Conservation (phyloP, 2,329 filamentous ascomycete genomes). For the Aspergillus ochraceus region DNA sequence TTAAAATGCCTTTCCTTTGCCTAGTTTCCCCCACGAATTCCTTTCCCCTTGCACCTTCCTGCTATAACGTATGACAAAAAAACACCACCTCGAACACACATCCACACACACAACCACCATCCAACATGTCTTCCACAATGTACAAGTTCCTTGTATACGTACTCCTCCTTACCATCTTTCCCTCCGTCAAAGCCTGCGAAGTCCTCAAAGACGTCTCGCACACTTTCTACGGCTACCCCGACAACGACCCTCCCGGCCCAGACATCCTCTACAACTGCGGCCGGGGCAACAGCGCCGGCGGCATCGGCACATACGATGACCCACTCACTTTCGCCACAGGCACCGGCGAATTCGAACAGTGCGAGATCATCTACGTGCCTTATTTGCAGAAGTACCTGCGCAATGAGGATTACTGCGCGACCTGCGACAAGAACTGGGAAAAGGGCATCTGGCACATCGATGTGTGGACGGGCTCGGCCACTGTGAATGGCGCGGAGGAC, state of each 20-base stretch:
- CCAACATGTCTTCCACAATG: too few relatives aligned
- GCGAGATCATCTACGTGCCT: constrained; percentile 15
- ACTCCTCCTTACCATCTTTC: too few relatives aligned
- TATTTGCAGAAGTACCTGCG: constrained; percentile 15
- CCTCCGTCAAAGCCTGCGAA: not conserved
- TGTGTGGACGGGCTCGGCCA: constrained; percentile 11
- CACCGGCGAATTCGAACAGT: constrained; percentile 11
- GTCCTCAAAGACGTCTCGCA: not conserved
- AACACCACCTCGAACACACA: too few relatives aligned
- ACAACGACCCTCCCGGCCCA: constrained; percentile 10
- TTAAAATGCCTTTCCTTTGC: too few relatives aligned
- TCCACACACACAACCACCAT: too few relatives aligned
- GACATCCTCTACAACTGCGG: constrained; percentile 10
- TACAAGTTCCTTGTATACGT: too few relatives aligned
- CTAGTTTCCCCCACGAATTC: too few relatives aligned
- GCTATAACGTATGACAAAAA: too few relatives aligned
- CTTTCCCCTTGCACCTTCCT: too few relatives aligned
- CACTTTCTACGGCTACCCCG: constrained; percentile 13
- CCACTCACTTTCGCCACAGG: constrained; percentile 14
- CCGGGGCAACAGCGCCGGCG: constrained; percentile 8
- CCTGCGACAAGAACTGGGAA: constrained; percentile 6
- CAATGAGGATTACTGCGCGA: constrained; percentile 12
- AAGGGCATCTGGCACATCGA: constrained; percentile 11
- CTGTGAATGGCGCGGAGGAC: not conserved
- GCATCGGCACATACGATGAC: constrained; percentile 11